Conservation (phyloP, 2,329 filamentous ascomycete genomes). For the Colletotrichum sp. region DNA sequence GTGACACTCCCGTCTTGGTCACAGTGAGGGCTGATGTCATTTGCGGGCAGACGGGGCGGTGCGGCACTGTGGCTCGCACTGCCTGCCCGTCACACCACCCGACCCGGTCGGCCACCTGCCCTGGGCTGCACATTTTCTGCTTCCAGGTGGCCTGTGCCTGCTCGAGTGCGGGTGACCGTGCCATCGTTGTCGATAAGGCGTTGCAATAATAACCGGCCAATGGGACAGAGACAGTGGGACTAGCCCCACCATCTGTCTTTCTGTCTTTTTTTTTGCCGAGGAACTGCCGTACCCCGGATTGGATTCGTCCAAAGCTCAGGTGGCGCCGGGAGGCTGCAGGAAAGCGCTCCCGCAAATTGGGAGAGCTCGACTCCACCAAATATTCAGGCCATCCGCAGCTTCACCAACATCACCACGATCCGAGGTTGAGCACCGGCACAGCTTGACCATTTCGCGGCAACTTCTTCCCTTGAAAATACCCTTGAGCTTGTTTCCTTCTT, state of each 20-base stretch:
- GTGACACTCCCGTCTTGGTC: not conserved
- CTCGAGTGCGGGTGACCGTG: slow-evolving; percentile 6
- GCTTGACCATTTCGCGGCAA: not conserved
- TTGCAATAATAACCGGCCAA: not conserved
- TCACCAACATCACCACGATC: not conserved
- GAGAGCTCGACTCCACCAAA: slow-evolving; percentile 12
- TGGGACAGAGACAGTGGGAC: not conserved
- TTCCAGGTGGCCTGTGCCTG: slow-evolving; percentile 7
- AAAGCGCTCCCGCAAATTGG: slow-evolving; percentile 6
- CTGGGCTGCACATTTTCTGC: not conserved
- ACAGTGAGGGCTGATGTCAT: slow-evolving; percentile 7
- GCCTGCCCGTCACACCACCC: not conserved
- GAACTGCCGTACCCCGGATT: slow-evolving; percentile 18
- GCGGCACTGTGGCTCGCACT: not conserved
- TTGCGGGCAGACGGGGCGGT: slow-evolving; percentile 25
- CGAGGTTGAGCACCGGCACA: not conserved
- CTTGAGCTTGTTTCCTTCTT: not conserved
- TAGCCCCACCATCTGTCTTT: not conserved
- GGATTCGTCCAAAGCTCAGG: slow-evolving; percentile 10
- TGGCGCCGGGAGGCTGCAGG: not conserved
- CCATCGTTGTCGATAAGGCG: not conserved
- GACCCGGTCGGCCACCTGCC: not conserved
- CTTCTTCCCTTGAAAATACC: not conserved
- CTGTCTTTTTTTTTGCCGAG: not conserved
- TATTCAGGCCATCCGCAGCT: not conserved